Base-by-base conservation (phyloP, 2,329 filamentous ascomycete genomes). In the Paracamarosporium sp. region DNA sequence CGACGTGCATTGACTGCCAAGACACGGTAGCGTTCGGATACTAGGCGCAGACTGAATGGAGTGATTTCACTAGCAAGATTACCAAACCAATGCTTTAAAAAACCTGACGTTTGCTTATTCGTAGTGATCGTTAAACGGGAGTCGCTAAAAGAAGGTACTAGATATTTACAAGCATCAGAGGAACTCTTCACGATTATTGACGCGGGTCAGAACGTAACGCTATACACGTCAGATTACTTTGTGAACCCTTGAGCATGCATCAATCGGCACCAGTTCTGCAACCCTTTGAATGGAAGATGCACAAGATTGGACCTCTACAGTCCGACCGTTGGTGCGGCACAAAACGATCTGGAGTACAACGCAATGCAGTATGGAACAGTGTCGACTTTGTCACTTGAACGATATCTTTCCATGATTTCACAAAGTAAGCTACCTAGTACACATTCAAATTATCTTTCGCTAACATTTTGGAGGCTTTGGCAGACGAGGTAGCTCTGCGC, bases 191-290 rank as follows among this genome's bases (percentile, higher is more conserved):
- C 55, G 5, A 27, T 53, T 4, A 2, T 27, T 12, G 55, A 57
- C 27, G 45, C 44, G 11, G 55, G 55, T 17, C 35, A 53, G 13
- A 53, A 59, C 35, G 36, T 59, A 9, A 52, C 52, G 25, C 22
- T 55, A 8, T 59, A 59, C 31, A 38, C 41, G 22, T 53, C 52
- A 9, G 27, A 44, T 24, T 52, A 56, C 38, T 56, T 22, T 15
- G 56, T 59, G n/a, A 56, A 52, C 40, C 46, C 48, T 31, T 22
- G 53, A 11, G 57, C 48, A 12, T 60, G 57, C 35, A 24, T 60
- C 33, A 53, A 57, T 25, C 53, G 54, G 47, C 53, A 60, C 22
- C 57, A 60, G 33, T 53, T 57, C 28, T 60, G 57, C 53, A 60
- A 60, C 46, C 57, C 57, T 9, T 24, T 17, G 8, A 56, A 40